A percentile compares a stretch with the other conserved stretches of the same genome.
These are phyloP conservation scores for Kodamaea alishanica DNA, from an alignment of 1,139 yeast species.

Conservation along the genomic window DNA sequence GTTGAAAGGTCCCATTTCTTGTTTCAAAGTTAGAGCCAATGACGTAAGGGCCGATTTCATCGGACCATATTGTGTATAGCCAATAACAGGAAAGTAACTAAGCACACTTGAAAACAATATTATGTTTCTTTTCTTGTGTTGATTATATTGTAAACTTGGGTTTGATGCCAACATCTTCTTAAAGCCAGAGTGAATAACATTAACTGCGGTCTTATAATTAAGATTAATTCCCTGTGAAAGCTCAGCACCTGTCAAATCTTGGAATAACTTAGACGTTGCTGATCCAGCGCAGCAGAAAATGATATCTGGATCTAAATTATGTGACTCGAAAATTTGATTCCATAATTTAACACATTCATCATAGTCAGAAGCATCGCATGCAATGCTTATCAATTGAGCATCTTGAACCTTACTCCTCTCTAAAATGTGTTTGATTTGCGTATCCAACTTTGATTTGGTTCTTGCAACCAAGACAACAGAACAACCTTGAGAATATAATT, in stretches of 20 bases:
- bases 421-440: constrained; percentile 46
- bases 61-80: constrained; percentile 90
- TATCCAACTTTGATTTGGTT: constrained; percentile 52
- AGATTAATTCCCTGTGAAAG: constrained; percentile 58
- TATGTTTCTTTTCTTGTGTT: constrained; percentile 50
- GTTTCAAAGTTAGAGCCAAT: constrained; percentile 72
- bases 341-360: constrained; percentile 41
- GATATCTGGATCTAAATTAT: constrained; percentile 56
- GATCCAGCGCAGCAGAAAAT: constrained; percentile 88
- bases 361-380: constrained; percentile 68
- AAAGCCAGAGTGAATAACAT: constrained; percentile 60
- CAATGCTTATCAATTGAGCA: constrained; percentile 17
- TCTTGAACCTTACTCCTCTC: constrained; percentile 2
- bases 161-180: constrained; percentile 28
- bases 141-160: constrained; percentile 2
- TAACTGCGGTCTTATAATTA: constrained; percentile 73
- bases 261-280: constrained; percentile 73
- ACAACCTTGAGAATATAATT: constrained; percentile 55
- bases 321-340: constrained; percentile 19
- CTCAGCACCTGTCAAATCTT: constrained; percentile 59
- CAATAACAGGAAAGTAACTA: constrained; percentile 84
- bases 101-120: constrained; percentile 78
- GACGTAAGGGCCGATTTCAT: constrained; percentile 78
- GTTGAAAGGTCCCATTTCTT: constrained; percentile 69
- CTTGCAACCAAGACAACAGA: constrained; percentile 74